Conservation (phyloP, 192 early-diverging fungal species). For the Backusella parvicylindrica region DNA sequence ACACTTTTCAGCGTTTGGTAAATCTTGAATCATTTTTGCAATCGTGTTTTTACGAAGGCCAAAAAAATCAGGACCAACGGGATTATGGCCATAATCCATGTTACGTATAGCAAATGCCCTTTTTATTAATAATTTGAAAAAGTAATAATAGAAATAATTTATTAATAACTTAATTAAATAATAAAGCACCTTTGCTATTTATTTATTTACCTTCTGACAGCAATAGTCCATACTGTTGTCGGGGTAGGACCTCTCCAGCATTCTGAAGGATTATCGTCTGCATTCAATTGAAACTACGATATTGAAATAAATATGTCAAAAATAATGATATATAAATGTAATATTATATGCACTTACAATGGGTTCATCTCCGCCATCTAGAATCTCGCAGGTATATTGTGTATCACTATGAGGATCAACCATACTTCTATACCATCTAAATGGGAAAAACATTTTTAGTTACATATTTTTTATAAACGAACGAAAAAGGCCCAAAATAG, state of each 20-base stretch:
- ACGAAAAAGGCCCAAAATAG: too few species aligned
- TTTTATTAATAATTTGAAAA: constrained; percentile 13
- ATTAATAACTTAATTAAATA: background rate
- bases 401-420: constrained; percentile 45
- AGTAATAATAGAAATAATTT: background rate
- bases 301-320: constrained; percentile 1
- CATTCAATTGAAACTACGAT: constrained; percentile 71
- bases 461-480: background rate
- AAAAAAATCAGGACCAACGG: constrained; percentile 89
- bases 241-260: constrained; percentile 70
- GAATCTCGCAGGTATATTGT: constrained; percentile 73
- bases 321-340: background rate
- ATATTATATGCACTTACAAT: constrained; percentile 30
- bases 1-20: constrained; percentile 76
- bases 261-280: constrained; percentile 74
- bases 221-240: constrained; percentile 85
- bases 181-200: too few species aligned
- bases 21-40: constrained; percentile 84
- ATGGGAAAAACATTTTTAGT: background rate
- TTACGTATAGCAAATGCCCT: constrained; percentile 77
- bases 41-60: constrained; percentile 86
- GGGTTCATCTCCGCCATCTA: constrained; percentile 78
- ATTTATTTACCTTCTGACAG: constrained; percentile 60
- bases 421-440: constrained; percentile 55
- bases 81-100: constrained; percentile 74